Base-by-base conservation (phyloP, 768 basidiomycete genomes). In the Baorangia bicolor region DNA sequence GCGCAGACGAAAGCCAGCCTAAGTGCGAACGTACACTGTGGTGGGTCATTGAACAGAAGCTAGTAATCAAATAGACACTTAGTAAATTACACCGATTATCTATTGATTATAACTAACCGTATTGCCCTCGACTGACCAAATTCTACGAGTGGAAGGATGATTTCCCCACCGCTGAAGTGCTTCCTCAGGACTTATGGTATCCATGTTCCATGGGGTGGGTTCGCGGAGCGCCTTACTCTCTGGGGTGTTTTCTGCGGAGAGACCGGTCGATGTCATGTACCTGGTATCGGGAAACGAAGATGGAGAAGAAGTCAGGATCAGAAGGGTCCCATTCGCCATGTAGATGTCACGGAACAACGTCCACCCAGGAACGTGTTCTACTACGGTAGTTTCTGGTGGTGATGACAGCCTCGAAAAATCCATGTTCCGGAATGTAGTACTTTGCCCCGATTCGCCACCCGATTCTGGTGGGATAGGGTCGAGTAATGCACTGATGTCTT, bases 321-420 rank as follows among this genome's bases (percentile, higher is more conserved):
- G 85, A 43, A 93, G 78, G 0, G 91, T 92, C 9, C 89, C 90
- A 59, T 92, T 88, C 44, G 85, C 82, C 84, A 93, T 80, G 79
- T 95, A 95, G 5, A 95, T 67, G 67, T 93, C 86, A 27, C 80
- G 80, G 70, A 91, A 92, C 31, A 93, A 72, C 0, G 93, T 93
- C 91, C 92, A 94, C 38, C 92, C 92, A 28, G 86, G 86, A 5
- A 85, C 86, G 52, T 90, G 88, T 23, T 82, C 77, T 13, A 84
- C 69, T 28, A 90, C 64, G 14, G 78, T 74, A 0, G 88, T 89
- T 43, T 77, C 73, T 0, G 83, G 83, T 4, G 88, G 50, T 18
- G 33, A 56, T 33, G 57, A 52, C 16, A 57, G 48, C 7, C 51
- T 53, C 23, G 56, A 59, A 50, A 60, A 23, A 31, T 49, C 37